Base-by-base conservation (phyloP, 495 filamentous ascomycete species). In the Hypoxylon perforatum region DNA sequence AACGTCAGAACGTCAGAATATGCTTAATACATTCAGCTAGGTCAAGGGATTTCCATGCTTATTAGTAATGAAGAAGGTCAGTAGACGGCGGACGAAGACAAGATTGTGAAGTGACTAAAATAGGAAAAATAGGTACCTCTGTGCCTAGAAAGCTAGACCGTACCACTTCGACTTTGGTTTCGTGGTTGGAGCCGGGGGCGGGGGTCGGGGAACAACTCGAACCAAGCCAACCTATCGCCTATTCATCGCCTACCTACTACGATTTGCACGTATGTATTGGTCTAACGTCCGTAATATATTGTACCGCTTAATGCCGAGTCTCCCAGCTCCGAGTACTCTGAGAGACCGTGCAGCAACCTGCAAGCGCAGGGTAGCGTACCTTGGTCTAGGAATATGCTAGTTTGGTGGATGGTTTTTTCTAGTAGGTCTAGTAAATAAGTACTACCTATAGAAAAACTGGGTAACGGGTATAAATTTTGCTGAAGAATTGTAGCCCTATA, bases 1-100 rank as follows among this genome's bases (percentile, higher is more conserved):
- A 69, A 69, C 61, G 61, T 69, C 66, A 69, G 66, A 69, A 69
- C 61, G 61, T 69, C 66, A 69, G 66, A 61, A 47, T 42, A 48
- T 64, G 55, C 60, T 35, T 54, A 44, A 8, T 55, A 47, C 8
- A 4, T 48, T 18, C 18, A 47, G 47, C 6, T n/a, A 58, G 21
- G 42, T 44, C 10, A 60, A 15, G 33, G 23, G 39, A 22, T 52
- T 66, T 66, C 57, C 64, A 61, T 61, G 57, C 39, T 50, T 69
- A 68, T 3, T 10, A 18, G 41, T 9, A 41, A 41, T 55, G 47
- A 59, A 51, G 38, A 52, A 47, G 12, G 21, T 39, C 18, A 35
- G 49, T 41, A 17, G 12, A 39, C 18, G 15, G n/a, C n/a, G 42
- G 30, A 42, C 21, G 22, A 60, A 60, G 54, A 59, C 59, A 58